Evolutionary conservation across 495 filamentous ascomycete genomes (phyloP), one percentile per base, ranked within the genome.

Genomic region (Penicillium bialowiezense): DNA sequence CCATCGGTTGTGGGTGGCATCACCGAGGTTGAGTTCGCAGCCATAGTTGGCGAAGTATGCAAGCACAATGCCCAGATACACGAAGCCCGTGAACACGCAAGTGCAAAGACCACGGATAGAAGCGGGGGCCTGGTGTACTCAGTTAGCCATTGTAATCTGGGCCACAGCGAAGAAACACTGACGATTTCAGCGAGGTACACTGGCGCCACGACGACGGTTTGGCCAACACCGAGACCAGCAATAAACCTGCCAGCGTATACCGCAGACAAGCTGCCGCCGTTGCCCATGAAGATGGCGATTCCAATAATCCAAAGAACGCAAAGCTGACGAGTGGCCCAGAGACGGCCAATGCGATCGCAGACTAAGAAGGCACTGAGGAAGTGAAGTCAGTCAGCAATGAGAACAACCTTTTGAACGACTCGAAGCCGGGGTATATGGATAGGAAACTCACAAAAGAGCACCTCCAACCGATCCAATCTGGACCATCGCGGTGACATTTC

Each of bases 401-500:
- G 8, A 3, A 26, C 23, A 8, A 3, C 23, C 3, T 4, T 26
- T 8, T 26, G 4, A 8, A 26, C 3, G 3, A 26, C 23, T 26
- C 23, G 23, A 26, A 26, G 23, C 3, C 8, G 3, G 4, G 8
- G 8, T 4, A 26, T 10, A 7, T 32, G 5, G 10, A 10, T 32
- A 6, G 2, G 7, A 10, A 26, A 71, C 74, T 51, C 58, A 79
- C 71, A 87, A 72, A 7, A 85, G 70, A 26, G 82, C 83, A 13
- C 85, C 85, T 5, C 69, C 80, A 8, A 88, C 80, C 18, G 76
- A 81, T 7, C 85, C 85, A 44, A 87, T 80, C 55, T 87, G 85
- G 1, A 87, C 85, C 85, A 88, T 88, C 12, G 84, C 70, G 1
- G 85, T 82, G 19, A 88, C 81, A 65, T 87, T 87, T 29, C 73